Percentiles rank a stretch among this genome's conserved stretches.
These are phyloP conservation scores for Tetrahymena thermophila DNA, from an alignment of 73 alveolate species.

Conservation along the genomic window DNA sequence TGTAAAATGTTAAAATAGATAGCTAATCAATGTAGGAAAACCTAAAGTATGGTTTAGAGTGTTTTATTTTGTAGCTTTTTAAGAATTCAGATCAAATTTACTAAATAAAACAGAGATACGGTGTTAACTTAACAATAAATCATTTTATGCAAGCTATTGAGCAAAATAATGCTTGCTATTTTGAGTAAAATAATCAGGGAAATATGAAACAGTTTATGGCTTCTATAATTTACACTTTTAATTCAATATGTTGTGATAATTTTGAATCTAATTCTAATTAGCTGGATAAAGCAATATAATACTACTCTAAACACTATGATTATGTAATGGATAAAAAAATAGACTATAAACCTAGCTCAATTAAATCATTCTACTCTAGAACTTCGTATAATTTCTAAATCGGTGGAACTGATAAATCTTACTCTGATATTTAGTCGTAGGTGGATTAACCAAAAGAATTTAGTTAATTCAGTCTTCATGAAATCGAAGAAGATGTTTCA, in stretches of 20 bases:
- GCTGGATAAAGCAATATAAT: not conserved
- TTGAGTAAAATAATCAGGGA: not conserved
- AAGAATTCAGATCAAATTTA: not conserved
- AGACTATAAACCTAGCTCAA: not conserved
- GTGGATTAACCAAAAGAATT: not conserved
- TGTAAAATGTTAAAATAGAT: not conserved
- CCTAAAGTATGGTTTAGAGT: not conserved
- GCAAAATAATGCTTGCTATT: not conserved
- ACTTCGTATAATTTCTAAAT: not conserved
- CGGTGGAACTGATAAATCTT: not conserved
- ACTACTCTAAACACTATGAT: not conserved
- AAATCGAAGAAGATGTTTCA: not conserved
- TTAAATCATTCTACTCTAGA: not conserved
- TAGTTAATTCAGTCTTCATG: not conserved
- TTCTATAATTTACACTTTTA: not conserved
- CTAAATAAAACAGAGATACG: not conserved
- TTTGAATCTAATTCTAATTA: not conserved
- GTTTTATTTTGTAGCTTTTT: not conserved
- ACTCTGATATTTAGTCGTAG: not conserved
- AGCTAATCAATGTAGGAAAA: not conserved
- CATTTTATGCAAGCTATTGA: not conserved
- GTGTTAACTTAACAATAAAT: not conserved
- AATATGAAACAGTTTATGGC: not conserved
- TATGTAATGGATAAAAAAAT: not conserved
- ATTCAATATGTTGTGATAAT: not conserved